Evolutionary conservation across 2,329 filamentous ascomycete genomes (phyloP), one percentile per base, ranked within the genome.

Genomic region (Beauveria caledonica): DNA sequence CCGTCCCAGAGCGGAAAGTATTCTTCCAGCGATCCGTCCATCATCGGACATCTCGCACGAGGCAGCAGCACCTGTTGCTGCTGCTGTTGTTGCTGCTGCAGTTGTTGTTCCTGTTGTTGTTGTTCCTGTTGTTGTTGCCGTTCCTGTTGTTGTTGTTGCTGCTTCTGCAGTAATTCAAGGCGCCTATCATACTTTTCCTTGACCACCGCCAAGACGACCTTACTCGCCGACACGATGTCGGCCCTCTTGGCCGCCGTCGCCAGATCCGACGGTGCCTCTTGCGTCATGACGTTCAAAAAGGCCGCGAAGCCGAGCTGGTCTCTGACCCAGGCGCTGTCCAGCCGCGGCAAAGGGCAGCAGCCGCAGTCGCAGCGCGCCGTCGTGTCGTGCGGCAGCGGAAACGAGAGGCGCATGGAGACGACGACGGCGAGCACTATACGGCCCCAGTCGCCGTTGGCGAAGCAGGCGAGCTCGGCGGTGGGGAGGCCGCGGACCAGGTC

Each of bases 21-120:
- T 36, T 70, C 65, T n/a, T 80, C 75, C 61, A 82, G 63, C 60
- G 74, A 80, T 9, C 75, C 78, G 63, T 83, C 79, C 45, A 82
- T 69, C 77, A 83, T 79, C 15, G 80, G 80, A 62, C 80, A 83
- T 5, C 70, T 71, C 19, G 68, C 42, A 27, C 19, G 50, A 19
- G 63, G 62, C 2, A 64, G 58, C 10, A 17, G 25, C 17, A 10
- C 17, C 15, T 50, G 13, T n/a, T 33, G n/a, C 42, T 50, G 25
- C 17, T 5, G 23, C 3, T 27, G 10, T 48, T 13, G 39, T n/a
- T 19, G 67, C 63, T 51, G 67, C 60, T 21, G 39, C 19, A n/a
- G n/a, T n/a, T 39, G 23, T 11, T 56, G 53, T 21, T 45, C 2
- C 33, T 42, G 29, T 17, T 58, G 15, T 7, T 66, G 62, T 15